phyloP scores from a whole-genome alignment of 805 yeast species.

The Saturnispora galanensis region DNA sequence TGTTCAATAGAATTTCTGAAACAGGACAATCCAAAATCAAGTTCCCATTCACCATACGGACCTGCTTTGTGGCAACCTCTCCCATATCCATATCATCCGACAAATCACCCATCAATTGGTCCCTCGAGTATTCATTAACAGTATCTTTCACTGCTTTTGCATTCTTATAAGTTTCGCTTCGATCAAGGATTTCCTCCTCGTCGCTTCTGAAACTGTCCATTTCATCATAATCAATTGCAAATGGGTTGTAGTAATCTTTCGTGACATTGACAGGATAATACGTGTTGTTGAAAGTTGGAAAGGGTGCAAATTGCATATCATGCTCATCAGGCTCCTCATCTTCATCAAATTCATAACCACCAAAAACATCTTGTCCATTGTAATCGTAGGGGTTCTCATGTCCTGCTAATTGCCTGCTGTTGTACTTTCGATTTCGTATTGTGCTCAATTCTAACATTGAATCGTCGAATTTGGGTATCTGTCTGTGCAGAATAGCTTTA shows the following conservation, averaged over 20 bases:
- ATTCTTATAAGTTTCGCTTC: conserved; percentile 11
- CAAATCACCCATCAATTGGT: conserved; percentile 2
- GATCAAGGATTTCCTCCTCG: not conserved
- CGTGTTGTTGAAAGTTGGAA: conserved; percentile 25
- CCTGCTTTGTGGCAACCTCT: conserved; percentile 28
- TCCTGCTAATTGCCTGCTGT: not conserved
- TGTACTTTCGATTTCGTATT: not conserved
- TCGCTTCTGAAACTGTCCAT: not conserved
- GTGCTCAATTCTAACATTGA: not conserved
- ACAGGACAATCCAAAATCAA: conserved; percentile 85
- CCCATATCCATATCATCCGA: conserved; percentile 3
- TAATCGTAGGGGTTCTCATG: conserved; percentile 1
- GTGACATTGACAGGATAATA: conserved; percentile 27
- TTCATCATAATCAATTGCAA: conserved; percentile 18
- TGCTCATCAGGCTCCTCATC: conserved; percentile 15
- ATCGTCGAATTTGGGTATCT: conserved; percentile 1
- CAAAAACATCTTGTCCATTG: conserved; percentile 13
- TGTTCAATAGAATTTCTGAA: conserved; percentile 50
- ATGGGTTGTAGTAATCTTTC: conserved; percentile 23
- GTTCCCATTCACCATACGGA: conserved; percentile 60
- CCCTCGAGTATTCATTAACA: conserved; percentile 9
- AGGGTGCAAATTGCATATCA: conserved; percentile 25
- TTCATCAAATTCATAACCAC: conserved; percentile 20
- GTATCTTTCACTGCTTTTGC: conserved; percentile 14
- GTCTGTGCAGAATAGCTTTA: not conserved